These are phyloP conservation scores for Fragaria ananassa DNA, from an alignment of 306 rosid species.

Conservation along the genomic window DNA sequence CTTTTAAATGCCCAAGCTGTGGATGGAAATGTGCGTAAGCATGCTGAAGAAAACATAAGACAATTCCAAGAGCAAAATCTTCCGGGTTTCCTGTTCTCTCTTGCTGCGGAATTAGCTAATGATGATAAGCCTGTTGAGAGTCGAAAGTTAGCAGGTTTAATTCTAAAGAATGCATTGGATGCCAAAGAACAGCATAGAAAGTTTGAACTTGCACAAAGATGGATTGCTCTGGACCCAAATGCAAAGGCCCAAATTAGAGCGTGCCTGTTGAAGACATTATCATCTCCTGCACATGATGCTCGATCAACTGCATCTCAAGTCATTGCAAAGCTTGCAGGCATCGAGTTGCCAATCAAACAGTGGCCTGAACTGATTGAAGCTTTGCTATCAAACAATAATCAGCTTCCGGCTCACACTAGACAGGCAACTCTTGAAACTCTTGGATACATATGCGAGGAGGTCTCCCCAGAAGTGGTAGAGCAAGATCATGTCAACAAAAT, in stretches of 20 bases:
- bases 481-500: conserved; percentile 79
- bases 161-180: conserved; percentile 90
- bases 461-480: conserved; percentile 65
- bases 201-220: conserved; percentile 72
- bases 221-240: conserved; percentile 66
- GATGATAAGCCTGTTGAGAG: conserved; percentile 90
- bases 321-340: conserved; percentile 87
- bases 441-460: conserved; percentile 94
- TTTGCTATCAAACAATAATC: conserved; percentile 65
- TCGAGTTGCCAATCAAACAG: conserved; percentile 84
- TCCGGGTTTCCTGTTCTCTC: conserved; percentile 76
- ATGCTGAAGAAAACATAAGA: conserved; percentile 75
- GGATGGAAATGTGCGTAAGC: conserved; percentile 67
- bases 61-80: conserved; percentile 93
- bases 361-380: conserved; percentile 88
- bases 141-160: conserved; percentile 76
- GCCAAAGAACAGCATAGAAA: conserved; percentile 91
- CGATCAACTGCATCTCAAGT: conserved; percentile 90
- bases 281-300: conserved; percentile 70
- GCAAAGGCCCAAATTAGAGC: conserved; percentile 71
- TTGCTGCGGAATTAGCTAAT: conserved; percentile 84
- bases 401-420: conserved; percentile 67
- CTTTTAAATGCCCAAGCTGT: conserved; percentile 91
- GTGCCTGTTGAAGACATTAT: conserved; percentile 65
- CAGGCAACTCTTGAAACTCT: conserved; percentile 94